phyloP scores from a whole-genome alignment of 345 rosid genomes.

The Boechera stricta region DNA sequence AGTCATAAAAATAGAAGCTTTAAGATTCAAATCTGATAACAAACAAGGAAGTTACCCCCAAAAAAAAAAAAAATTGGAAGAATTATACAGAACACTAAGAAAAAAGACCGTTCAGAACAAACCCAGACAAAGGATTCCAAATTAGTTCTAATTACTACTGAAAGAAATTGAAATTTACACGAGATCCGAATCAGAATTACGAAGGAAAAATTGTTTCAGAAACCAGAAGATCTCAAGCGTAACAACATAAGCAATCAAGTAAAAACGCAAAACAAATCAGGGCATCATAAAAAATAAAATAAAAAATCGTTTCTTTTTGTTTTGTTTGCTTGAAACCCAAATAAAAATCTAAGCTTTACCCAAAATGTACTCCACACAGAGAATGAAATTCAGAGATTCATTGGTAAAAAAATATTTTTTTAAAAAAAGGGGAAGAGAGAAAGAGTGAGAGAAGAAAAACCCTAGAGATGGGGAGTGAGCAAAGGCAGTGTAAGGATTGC shows the following conservation, averaged over 20 bases:
- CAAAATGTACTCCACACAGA: conserved; percentile 18
- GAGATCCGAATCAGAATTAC: not conserved
- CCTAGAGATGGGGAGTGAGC: conserved; percentile 30
- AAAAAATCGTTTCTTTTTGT: too few relatives aligned
- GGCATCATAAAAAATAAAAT: not conserved
- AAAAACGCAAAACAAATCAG: conserved; percentile 7
- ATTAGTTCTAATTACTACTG: not conserved
- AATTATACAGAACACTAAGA: not conserved
- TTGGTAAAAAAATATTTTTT: too few relatives aligned
- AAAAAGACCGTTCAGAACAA: conserved; percentile 1
- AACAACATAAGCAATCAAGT: conserved; percentile 5
- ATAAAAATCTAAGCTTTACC: conserved; percentile 12
- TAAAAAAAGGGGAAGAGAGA: not conserved
- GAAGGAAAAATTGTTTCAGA: not conserved
- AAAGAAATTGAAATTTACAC: conserved; percentile 1
- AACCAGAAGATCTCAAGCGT: not conserved
- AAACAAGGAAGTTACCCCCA: conserved; percentile 12
- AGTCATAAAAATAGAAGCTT: not conserved
- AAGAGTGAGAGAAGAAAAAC: conserved; percentile 17
- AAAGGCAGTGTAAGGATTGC: not conserved
- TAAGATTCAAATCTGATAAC: conserved; percentile 3
- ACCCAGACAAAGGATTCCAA: conserved; percentile 7
- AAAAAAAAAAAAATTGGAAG: not conserved
- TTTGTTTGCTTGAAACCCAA: conserved; percentile 22
- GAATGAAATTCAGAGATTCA: conserved; percentile 27